Evolutionary conservation across 2,329 filamentous ascomycete genomes (phyloP).

Genomic region (Tricladium varicosporioides): DNA sequence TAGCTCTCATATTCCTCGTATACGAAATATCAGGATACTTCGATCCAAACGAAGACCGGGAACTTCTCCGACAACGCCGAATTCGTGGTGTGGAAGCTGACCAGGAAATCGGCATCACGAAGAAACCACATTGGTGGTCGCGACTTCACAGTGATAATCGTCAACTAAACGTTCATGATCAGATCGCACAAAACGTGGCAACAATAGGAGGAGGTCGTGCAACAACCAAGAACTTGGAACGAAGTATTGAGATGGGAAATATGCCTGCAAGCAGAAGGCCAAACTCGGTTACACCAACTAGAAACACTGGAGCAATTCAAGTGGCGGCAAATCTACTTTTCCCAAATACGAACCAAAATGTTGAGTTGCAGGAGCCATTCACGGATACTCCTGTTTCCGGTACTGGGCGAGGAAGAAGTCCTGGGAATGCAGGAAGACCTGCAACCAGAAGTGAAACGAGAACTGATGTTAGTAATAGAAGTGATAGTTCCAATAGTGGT

Average conservation of each 20-base stretch:
- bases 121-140: slow-evolving; percentile 67
- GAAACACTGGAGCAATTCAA: slow-evolving; percentile 44
- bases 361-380: slow-evolving; percentile 12
- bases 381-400: slow-evolving; percentile 14
- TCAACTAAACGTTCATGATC: slow-evolving; percentile 32
- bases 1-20: slow-evolving; percentile 54
- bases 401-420: slow-evolving; percentile 5
- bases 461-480: slow-evolving; percentile 15
- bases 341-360: slow-evolving; percentile 8
- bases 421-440: background rate
- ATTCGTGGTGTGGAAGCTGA: slow-evolving; percentile 55
- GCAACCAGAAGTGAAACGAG: slow-evolving; percentile 6
- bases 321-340: slow-evolving; percentile 19
- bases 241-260: slow-evolving; percentile 38
- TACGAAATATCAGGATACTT: slow-evolving; percentile 55
- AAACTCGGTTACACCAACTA: slow-evolving; percentile 39
- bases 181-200: slow-evolving; percentile 32
- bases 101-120: slow-evolving; percentile 57
- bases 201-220: slow-evolving; percentile 36
- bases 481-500: slow-evolving; percentile 27
- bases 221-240: slow-evolving; percentile 30
- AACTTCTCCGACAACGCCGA: slow-evolving; percentile 63
- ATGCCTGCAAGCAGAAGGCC: slow-evolving; percentile 35
- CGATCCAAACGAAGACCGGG: slow-evolving; percentile 68
- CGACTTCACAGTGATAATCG: slow-evolving; percentile 33